These are phyloP conservation scores for Kentomonas sorsogonicus DNA, from an alignment of 208 protist species.

Conservation along the genomic window DNA sequence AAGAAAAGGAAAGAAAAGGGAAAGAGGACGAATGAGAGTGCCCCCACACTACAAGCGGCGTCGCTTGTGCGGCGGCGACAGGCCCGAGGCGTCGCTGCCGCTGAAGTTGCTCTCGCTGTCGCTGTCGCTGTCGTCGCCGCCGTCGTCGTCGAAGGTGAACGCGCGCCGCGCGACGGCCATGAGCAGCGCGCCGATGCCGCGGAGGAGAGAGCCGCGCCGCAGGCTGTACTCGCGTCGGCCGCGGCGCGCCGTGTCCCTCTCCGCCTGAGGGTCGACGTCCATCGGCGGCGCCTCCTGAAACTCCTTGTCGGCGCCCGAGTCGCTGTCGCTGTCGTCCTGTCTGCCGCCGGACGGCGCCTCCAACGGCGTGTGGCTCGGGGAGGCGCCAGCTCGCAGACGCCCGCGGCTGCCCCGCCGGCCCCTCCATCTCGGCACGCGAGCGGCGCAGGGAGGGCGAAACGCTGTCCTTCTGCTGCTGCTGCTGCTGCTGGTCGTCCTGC, in stretches of 20 bases:
- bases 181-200: slow-evolving; percentile 17
- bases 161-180: slow-evolving; percentile 27
- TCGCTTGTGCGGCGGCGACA: neutral
- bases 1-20: slow-evolving; percentile 10
- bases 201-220: slow-evolving; percentile 14
- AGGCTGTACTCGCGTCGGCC: slow-evolving; percentile 16
- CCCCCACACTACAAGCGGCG: neutral
- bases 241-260: neutral
- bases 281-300: slow-evolving; percentile 7
- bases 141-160: slow-evolving; percentile 21
- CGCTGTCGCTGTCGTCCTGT: neutral
- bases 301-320: slow-evolving; percentile 12
- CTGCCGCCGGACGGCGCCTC: too few relatives aligned
- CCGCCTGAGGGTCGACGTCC: too few relatives aligned
- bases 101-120: neutral
- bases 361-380: too few relatives aligned
- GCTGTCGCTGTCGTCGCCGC: slow-evolving; percentile 15
- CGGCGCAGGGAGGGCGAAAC: too few relatives aligned
- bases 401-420: too few relatives aligned
- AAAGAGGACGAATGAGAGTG: slow-evolving; percentile 7
- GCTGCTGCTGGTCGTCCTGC: too few relatives aligned
- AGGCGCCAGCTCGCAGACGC: too few relatives aligned
- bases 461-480: too few relatives aligned
- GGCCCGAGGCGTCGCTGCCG: neutral
- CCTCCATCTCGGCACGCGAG: too few relatives aligned